These are phyloP conservation scores for Sarocladium kiliense DNA, from an alignment of 2,329 filamentous ascomycete species.

Conservation along the genomic window DNA sequence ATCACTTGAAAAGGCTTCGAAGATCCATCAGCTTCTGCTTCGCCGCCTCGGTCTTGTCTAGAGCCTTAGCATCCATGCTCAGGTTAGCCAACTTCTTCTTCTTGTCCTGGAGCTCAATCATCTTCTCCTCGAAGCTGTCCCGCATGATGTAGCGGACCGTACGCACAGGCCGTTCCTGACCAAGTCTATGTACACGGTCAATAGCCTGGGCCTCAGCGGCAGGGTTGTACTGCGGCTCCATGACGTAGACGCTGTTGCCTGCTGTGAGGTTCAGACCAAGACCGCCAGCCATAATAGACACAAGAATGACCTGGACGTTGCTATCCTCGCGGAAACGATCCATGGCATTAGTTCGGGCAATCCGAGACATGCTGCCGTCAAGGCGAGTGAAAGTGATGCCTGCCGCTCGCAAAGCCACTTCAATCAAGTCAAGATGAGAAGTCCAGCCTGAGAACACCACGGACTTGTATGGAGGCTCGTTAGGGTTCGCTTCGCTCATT, in stretches of 20 bases:
- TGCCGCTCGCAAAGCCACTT: slow-evolving; percentile 66
- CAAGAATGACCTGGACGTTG: slow-evolving; percentile 72
- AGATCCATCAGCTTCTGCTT: slow-evolving; percentile 58
- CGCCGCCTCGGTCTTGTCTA: slow-evolving; percentile 49
- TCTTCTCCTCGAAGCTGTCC: slow-evolving; percentile 89
- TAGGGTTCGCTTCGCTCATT: slow-evolving; percentile 54
- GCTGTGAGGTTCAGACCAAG: slow-evolving; percentile 86
- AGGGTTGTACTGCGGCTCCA: slow-evolving; percentile 98
- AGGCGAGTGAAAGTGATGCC: slow-evolving; percentile 72
- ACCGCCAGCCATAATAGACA: slow-evolving; percentile 88
- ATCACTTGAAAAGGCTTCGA: slow-evolving; percentile 52
- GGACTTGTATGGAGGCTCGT: slow-evolving; percentile 77
- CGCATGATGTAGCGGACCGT: slow-evolving; percentile 88
- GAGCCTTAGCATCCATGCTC: slow-evolving; percentile 63
- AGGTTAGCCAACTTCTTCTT: slow-evolving; percentile 88
- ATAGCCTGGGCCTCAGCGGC: slow-evolving; percentile 91
- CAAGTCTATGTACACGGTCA: slow-evolving; percentile 85
- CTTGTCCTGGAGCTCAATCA: slow-evolving; percentile 82
- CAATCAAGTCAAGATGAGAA: slow-evolving; percentile 85
- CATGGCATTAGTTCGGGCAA: slow-evolving; percentile 69
- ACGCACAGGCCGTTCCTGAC: slow-evolving; percentile 83
- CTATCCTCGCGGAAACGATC: slow-evolving; percentile 70
- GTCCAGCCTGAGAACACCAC: slow-evolving; percentile 98
- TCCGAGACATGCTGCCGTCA: slow-evolving; percentile 81
- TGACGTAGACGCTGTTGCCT: slow-evolving; percentile 84